Base-by-base conservation (phyloP, 2,329 filamentous ascomycete species). In the Rhynchosporium graminicola region DNA sequence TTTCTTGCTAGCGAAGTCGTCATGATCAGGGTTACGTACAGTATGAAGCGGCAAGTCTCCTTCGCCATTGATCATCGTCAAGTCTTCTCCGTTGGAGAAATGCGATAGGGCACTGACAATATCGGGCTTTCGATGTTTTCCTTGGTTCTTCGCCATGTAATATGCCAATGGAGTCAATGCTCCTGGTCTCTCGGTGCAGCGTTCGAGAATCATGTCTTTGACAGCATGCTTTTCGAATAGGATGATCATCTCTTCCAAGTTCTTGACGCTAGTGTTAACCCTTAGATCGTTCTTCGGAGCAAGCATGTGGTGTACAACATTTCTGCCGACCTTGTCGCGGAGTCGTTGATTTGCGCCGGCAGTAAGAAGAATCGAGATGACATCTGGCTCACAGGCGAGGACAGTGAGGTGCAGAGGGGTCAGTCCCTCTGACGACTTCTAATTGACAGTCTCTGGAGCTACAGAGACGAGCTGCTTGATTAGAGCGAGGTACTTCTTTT, bases 381-480 rank as follows among this genome's bases (percentile, higher is more conserved):
- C 81, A 1, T 84, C 77, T 15, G 80, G 68, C 26, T 82, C 81
- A 10, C 83, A 81, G 3, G 84, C 76, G 2, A 79, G 76, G 65
- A 87, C 88, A 1, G 91, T 90, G 9, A 91, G 73, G 61, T 87
- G 81, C 0, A 96, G 79, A 1, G 91, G 90, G 0, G 90, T 93
- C 57, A 82, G 77, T 0, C 85, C 85, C 7, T 77, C 71, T 0
- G 78, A 74, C 1, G 82, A 84, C 69, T 85, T 90, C 56, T 82
- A 79, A 61, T 92, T 84, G 0, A 96, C 70, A 0, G 80, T 81
- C 2, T 82, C 77, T 0, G 90, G 90, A 61, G 82, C 80, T 10
- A 81, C 79, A 31, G 86, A 79, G 57, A 90, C 74, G 2, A 96
- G 78, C 67, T 91, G 90, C 61, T 86, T 78, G 42, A 95, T 78